phyloP scores from a whole-genome alignment of 139 green algal genomes.

The Pleodorina starrii region DNA sequence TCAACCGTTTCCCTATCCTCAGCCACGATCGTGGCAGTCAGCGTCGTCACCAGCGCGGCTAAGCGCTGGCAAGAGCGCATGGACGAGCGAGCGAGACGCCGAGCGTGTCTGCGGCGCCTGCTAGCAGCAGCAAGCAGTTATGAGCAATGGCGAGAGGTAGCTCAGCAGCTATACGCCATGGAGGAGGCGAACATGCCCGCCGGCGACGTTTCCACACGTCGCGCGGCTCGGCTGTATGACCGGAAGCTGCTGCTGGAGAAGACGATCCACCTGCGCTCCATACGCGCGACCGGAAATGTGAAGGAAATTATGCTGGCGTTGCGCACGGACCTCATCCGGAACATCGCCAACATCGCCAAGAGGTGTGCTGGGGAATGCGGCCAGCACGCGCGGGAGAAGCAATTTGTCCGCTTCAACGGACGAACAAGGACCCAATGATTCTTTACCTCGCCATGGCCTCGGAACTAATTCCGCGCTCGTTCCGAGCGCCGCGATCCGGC shows the following conservation, averaged over 20 bases:
- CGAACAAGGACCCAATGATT: no score
- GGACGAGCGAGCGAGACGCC: conserved; percentile 57
- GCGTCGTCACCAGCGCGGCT: conserved; percentile 30
- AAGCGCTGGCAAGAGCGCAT: conserved; percentile 52
- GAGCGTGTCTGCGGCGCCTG: conserved; percentile 49
- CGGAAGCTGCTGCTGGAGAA: conserved; percentile 85
- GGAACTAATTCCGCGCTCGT: no score
- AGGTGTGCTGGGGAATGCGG: conserved; percentile 61
- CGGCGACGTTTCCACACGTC: background rate
- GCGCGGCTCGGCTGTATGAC: conserved; percentile 84
- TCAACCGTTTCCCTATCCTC: background rate
- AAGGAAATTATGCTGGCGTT: conserved; percentile 92
- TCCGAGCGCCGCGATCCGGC: no score
- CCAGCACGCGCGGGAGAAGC: no score
- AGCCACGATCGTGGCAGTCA: conserved; percentile 53
- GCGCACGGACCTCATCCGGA: conserved; percentile 93
- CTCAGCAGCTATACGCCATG: conserved; percentile 72
- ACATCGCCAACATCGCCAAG: conserved; percentile 95
- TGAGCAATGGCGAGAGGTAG: conserved; percentile 77
- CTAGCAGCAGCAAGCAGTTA: conserved; percentile 67
- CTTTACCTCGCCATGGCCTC: no score
- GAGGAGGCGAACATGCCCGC: conserved; percentile 53
- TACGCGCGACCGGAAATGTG: conserved; percentile 72
- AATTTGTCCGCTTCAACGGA: no score
- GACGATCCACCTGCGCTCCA: conserved; percentile 71